A percentile compares a stretch with the other conserved stretches of the same genome.
These are phyloP conservation scores for Keithomyces neogunnii DNA, from an alignment of 2,329 filamentous ascomycete species.

Conservation along the genomic window DNA sequence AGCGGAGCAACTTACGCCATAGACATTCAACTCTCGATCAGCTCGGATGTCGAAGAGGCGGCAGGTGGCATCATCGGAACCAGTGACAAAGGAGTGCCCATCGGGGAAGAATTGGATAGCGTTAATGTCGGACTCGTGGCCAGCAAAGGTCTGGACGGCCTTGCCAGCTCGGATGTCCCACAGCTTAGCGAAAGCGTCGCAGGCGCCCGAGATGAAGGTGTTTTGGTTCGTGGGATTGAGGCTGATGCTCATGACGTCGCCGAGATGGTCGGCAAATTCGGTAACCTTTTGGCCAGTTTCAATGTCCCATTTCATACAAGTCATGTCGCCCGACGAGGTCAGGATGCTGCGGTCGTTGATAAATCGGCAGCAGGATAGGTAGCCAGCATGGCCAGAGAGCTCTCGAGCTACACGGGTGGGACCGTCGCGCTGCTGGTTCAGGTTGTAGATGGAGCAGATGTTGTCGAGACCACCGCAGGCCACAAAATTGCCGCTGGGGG, in stretches of 20 bases:
- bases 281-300: conserved; percentile 96
- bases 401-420: conserved; percentile 93
- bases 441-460: conserved; percentile 99
- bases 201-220: conserved; percentile 98
- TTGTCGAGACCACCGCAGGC: conserved; percentile 98
- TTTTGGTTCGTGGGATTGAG: conserved; percentile 99
- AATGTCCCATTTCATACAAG: conserved; percentile 99
- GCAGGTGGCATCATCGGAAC: conserved; percentile 95
- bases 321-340: conserved; percentile 98
- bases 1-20: conserved; percentile 44
- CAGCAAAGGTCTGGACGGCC: conserved; percentile 96
- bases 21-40: conserved; percentile 68
- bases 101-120: conserved; percentile 99
- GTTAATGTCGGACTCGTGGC: conserved; percentile 98
- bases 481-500: conserved; percentile 95
- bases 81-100: conserved; percentile 95
- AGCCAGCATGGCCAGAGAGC: conserved; percentile 92
- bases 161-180: conserved; percentile 99
- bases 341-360: conserved; percentile 97
- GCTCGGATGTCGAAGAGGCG: conserved; percentile 96
- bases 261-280: conserved; percentile 95
- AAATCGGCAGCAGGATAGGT: conserved; percentile 96
- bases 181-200: conserved; percentile 95
- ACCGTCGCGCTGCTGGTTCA: conserved; percentile 90
- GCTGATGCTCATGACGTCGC: conserved; percentile 99